phyloP scores from a whole-genome alignment of 2,329 filamentous ascomycete genomes.

The Aspergillus japonicus region DNA sequence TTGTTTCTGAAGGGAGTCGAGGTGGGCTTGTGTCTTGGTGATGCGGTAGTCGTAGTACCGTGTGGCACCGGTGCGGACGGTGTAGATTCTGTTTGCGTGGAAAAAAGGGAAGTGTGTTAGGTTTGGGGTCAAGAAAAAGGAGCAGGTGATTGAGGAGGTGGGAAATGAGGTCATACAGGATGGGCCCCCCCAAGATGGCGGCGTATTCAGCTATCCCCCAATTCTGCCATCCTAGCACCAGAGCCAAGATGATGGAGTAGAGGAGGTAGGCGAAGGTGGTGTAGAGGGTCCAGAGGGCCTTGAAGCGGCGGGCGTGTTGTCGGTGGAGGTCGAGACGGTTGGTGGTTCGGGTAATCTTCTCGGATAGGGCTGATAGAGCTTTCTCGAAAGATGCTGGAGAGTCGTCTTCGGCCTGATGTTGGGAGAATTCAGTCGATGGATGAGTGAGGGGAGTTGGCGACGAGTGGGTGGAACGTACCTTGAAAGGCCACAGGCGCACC shows the following conservation, averaged over 20 bases:
- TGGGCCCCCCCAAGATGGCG: constrained; percentile 72
- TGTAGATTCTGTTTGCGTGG: constrained; percentile 67
- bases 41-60: constrained; percentile 80
- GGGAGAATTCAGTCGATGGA: no score
- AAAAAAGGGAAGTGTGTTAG: background rate
- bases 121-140: background rate
- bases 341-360: constrained; percentile 75
- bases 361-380: constrained; percentile 74
- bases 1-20: constrained; percentile 75
- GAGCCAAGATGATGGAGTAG: constrained; percentile 73
- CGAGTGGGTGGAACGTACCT: constrained; percentile 51
- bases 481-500: constrained; percentile 86
- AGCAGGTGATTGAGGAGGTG: background rate
- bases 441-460: background rate
- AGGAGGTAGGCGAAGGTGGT: constrained; percentile 87
- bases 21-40: constrained; percentile 62
- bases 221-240: constrained; percentile 81
- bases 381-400: constrained; percentile 94
- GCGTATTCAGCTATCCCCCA: constrained; percentile 77
- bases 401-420: constrained; percentile 66
- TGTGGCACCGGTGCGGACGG: constrained; percentile 64
- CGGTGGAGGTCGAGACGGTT: constrained; percentile 71
- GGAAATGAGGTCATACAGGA: constrained; percentile 58
- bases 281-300: constrained; percentile 87
- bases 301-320: constrained; percentile 71